Conservation (phyloP, 495 filamentous ascomycete species). For the Physcia stellaris region DNA sequence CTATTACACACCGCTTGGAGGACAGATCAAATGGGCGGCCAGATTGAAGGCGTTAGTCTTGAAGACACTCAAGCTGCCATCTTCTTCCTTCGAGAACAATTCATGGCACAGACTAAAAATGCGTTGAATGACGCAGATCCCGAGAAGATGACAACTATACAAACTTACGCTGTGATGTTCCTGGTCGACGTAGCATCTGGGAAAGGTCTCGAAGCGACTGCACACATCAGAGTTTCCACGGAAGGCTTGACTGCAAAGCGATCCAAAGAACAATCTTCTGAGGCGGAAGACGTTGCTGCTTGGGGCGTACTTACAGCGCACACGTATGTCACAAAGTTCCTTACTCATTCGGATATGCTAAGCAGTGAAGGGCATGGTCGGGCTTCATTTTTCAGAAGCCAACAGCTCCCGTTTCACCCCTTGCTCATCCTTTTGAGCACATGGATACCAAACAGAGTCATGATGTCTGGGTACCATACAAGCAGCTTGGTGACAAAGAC, state of each 20-base stretch:
- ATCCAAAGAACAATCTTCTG: not conserved
- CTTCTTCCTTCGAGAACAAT: slow-evolving; percentile 12
- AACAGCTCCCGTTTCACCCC: slow-evolving; percentile 5
- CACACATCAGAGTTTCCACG: slow-evolving; percentile 17
- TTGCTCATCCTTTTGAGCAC: slow-evolving; percentile 4
- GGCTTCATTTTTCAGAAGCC: slow-evolving; percentile 14
- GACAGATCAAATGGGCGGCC: not conserved
- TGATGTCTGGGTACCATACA: not conserved
- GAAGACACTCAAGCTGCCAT: slow-evolving; percentile 5
- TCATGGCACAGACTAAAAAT: slow-evolving; percentile 13
- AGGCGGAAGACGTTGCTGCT: slow-evolving; percentile 8
- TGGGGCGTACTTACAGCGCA: slow-evolving; percentile 14
- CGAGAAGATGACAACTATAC: slow-evolving; percentile 12
- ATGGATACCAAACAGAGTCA: not conserved
- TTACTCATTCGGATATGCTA: too few species aligned
- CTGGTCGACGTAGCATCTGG: slow-evolving; percentile 13
- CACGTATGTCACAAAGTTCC: slow-evolving; percentile 5
- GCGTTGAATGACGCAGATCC: slow-evolving; percentile 10
- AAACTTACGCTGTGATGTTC: slow-evolving; percentile 18
- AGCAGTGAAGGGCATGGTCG: slow-evolving; percentile 8
- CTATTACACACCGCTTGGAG: slow-evolving; percentile 9
- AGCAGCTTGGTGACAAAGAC: not conserved
- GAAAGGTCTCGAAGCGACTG: slow-evolving; percentile 14
- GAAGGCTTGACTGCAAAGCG: not conserved
- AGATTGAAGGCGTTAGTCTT: slow-evolving; percentile 1